These are phyloP conservation scores for Osmanthus fragrans DNA, from an alignment of 257 asterid species.

Conservation along the genomic window DNA sequence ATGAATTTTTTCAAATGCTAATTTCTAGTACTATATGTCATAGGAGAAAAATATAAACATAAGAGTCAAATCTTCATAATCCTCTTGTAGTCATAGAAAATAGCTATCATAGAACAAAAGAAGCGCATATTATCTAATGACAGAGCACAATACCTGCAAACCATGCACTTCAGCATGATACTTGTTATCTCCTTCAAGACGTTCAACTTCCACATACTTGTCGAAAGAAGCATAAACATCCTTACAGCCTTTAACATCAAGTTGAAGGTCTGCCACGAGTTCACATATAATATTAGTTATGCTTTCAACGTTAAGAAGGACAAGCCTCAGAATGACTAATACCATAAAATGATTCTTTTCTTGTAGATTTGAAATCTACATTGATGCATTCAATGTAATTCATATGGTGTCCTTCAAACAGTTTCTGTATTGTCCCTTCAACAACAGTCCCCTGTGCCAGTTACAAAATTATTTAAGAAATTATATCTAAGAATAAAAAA, in stretches of 20 bases:
- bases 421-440: slow-evolving; percentile 92
- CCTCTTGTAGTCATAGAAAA: not conserved
- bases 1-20: not conserved
- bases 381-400: slow-evolving; percentile 83
- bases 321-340: slow-evolving; percentile 27
- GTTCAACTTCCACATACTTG: slow-evolving; percentile 87
- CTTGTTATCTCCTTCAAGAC: slow-evolving; percentile 87
- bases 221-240: slow-evolving; percentile 87
- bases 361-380: slow-evolving; percentile 83
- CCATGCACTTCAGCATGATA: slow-evolving; percentile 90
- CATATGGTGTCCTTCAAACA: slow-evolving; percentile 92
- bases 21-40: not conserved
- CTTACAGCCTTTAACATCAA: slow-evolving; percentile 84
- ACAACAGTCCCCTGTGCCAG: slow-evolving; percentile 83
- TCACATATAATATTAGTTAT: slow-evolving; percentile 19
- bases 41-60: not conserved
- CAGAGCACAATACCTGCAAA: slow-evolving; percentile 57
- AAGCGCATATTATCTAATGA: slow-evolving; percentile 5
- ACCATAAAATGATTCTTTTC: slow-evolving; percentile 93
- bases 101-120: not conserved
- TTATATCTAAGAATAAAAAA: slow-evolving; percentile 8
- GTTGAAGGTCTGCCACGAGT: slow-evolving; percentile 72
- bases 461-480: slow-evolving; percentile 20
- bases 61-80: not conserved
- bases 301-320: slow-evolving; percentile 4